Conservation (phyloP, 2,329 filamentous ascomycete genomes). For the Beauveria pseudobassiana region DNA sequence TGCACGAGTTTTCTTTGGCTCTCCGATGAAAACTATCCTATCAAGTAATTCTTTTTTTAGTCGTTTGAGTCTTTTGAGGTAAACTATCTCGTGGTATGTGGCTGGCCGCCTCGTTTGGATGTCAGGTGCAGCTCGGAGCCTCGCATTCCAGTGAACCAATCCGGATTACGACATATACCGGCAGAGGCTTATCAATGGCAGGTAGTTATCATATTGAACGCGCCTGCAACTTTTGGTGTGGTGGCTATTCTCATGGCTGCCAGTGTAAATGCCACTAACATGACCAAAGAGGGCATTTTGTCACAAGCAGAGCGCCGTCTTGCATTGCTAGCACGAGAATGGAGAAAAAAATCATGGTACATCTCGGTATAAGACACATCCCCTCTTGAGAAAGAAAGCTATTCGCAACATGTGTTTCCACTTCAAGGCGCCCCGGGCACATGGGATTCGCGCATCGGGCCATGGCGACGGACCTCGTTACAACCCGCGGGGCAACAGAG, state of each 20-base stretch:
- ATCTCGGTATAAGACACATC: not conserved
- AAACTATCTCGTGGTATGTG: too few relatives aligned
- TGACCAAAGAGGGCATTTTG: not conserved
- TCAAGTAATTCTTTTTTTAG: too few relatives aligned
- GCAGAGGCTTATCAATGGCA: not conserved
- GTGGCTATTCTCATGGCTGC: not conserved
- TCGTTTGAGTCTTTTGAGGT: too few relatives aligned
- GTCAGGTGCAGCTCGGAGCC: not conserved
- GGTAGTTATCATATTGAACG: not conserved
- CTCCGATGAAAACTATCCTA: too few relatives aligned
- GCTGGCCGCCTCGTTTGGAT: too few relatives aligned
- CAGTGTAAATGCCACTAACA: not conserved
- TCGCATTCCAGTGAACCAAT: not conserved
- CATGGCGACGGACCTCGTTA: not conserved
- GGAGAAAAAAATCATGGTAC: not conserved
- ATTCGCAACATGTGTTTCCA: not conserved
- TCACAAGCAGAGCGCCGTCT: not conserved
- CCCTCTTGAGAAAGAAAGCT: not conserved
- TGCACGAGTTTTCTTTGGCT: too few relatives aligned
- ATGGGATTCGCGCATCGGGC: not conserved
- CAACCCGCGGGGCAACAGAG: not conserved
- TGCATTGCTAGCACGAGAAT: not conserved
- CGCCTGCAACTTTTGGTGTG: not conserved
- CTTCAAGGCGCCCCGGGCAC: not conserved
- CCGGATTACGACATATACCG: not conserved